Base-by-base conservation (phyloP, 169 alveolate species). In the Pseudocohnilembus persalinus region DNA sequence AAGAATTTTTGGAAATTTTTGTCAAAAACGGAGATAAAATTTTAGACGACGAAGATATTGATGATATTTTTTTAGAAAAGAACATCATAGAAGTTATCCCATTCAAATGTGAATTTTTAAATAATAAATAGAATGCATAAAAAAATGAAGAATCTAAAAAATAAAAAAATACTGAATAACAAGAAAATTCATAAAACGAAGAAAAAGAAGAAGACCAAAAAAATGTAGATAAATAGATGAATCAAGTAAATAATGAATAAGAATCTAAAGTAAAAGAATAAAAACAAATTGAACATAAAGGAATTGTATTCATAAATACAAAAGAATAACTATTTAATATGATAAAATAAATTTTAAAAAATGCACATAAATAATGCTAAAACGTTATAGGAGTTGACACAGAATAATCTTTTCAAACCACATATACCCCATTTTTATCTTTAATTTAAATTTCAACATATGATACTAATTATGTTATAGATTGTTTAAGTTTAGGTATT, bases 391-490 rank as follows among this genome's bases (percentile, higher is more conserved):
- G 84, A 49, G 29, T 79, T 15, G 84, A 79, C 20, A 79, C 84
- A 63, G 84, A 79, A 29, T 29, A 79, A 20, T 34, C 76, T 16
- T 79, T 79, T 29, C 31, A 68, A 0, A 79, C 34, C 31, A 79
- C 84, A 4, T 79, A 79, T 63, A 76, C 29, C 29, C 76, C 76
- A 34, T 79, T 79, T 79, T 63, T 79, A 29, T 79, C 76, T 29
- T 79, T 79, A 29, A 79, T 79, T 15, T 29, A 79, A 63, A 79
- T 79, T 0, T 79, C 84, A 64, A 79, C 84, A 29, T 68, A 49
- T 0, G 34, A 79, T 29, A 31, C 30, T 49, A 76, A 79, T 16
- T 79, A 49, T 29, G 6, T 79, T 28, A 63, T 79, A n/a, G 84
- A 79, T 63, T 33, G 35, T 28, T 63, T 79, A 63, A 11, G 25